Conservation (phyloP, 352 stramenopile species). For the Aphanomyces euteiches region DNA sequence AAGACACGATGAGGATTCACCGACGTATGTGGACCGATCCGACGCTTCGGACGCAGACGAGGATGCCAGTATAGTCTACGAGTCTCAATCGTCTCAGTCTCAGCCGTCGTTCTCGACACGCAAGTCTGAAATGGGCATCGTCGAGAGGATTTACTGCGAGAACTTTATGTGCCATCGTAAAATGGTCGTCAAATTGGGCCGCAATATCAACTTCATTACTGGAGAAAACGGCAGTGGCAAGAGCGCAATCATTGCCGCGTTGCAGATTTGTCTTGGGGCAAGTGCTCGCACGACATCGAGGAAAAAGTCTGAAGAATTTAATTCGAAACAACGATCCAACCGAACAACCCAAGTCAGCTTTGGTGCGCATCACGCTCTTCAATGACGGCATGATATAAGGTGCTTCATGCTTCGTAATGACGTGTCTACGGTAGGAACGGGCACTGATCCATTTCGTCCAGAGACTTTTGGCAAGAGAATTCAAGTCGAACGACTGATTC, state of each 20-base stretch:
- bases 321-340: slow-evolving; percentile 90
- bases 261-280: slow-evolving; percentile 96
- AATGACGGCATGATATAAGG: slow-evolving; percentile 62
- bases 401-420: neutral
- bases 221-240: slow-evolving; percentile 95
- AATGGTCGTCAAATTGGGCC: slow-evolving; percentile 78
- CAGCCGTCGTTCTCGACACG: neutral
- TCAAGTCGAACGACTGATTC: slow-evolving; percentile 90
- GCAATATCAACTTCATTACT: slow-evolving; percentile 85
- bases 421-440: slow-evolving; percentile 36
- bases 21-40: slow-evolving; percentile 2
- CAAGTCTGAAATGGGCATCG: slow-evolving; percentile 84
- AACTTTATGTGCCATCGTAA: slow-evolving; percentile 99
- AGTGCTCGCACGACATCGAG: slow-evolving; percentile 91
- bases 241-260: slow-evolving; percentile 94
- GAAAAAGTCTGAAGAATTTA: slow-evolving; percentile 93
- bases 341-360: slow-evolving; percentile 41
- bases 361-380: slow-evolving; percentile 90
- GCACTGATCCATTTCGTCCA: slow-evolving; percentile 86
- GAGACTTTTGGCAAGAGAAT: slow-evolving; percentile 92
- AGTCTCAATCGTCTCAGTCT: slow-evolving; percentile 7
- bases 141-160: slow-evolving; percentile 93
- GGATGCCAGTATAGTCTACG: neutral
- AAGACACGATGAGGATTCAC: neutral
- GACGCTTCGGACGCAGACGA: slow-evolving; percentile 11